A percentile compares a stretch with the other conserved stretches of the same genome.
Evolutionary conservation across 2,329 filamentous ascomycete species (phyloP).

Genomic region (Aspergillus pseudoglaucus): DNA sequence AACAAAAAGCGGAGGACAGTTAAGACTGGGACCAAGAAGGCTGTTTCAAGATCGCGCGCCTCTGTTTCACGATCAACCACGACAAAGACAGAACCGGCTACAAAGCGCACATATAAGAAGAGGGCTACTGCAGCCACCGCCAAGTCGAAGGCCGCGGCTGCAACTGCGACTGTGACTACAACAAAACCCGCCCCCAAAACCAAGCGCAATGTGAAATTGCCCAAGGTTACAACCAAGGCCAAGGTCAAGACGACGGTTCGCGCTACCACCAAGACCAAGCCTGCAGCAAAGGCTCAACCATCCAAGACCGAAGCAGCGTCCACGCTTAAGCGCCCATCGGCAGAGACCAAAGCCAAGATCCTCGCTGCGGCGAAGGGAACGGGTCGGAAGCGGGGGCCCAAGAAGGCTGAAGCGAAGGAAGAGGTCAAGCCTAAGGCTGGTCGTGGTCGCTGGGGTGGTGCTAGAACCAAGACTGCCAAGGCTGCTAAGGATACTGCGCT

Average conservation of each 20-base stretch:
- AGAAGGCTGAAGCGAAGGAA: constrained; percentile 2
- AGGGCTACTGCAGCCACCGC: constrained; percentile 9
- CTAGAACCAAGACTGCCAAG: background rate
- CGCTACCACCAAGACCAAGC: constrained; percentile 8
- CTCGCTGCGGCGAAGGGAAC: constrained; percentile 18
- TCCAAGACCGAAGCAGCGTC: constrained; percentile 14
- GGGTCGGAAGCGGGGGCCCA: constrained; percentile 9
- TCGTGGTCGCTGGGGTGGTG: background rate
- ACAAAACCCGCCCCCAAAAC: constrained; percentile 14
- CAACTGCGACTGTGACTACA: too few species aligned
- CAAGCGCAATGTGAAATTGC: constrained; percentile 20
- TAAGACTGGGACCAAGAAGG: constrained; percentile 29
- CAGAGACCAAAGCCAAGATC: constrained; percentile 24
- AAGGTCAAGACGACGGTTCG: constrained; percentile 21
- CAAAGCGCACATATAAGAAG: constrained; percentile 10
- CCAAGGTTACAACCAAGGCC: constrained; percentile 22
- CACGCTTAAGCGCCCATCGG: constrained; percentile 22
- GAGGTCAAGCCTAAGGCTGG: background rate
- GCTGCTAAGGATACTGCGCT: background rate
- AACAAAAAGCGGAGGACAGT: constrained; percentile 30
- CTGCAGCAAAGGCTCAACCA: constrained; percentile 5
- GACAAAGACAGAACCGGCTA: constrained; percentile 12
- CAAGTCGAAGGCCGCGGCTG: constrained; percentile 8
- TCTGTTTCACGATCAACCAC: constrained; percentile 16
- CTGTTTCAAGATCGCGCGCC: constrained; percentile 17